Conservation (phyloP, 148 eudicot species). For the Heliamphora exappendiculata region DNA sequence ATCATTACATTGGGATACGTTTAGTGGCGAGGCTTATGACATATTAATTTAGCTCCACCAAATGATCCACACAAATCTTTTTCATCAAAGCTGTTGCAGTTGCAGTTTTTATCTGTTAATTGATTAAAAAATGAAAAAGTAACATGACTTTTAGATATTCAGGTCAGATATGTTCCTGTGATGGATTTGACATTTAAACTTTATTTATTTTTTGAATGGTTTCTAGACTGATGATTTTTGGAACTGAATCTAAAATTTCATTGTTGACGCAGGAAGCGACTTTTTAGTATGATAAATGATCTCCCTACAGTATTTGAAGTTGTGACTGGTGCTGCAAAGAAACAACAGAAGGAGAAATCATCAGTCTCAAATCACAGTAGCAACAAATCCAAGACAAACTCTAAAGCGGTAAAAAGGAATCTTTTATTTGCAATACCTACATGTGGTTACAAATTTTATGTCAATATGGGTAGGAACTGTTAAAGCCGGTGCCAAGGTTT, state of each 20-base stretch:
- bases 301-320: conserved; percentile 80
- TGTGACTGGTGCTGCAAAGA: conserved; percentile 72
- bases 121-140: neutral
- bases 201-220: neutral
- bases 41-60: neutral
- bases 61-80: neutral
- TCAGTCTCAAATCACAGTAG: conserved; percentile 56
- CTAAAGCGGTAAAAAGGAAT: conserved; percentile 45
- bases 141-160: neutral
- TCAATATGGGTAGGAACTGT: neutral
- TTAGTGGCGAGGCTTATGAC: neutral
- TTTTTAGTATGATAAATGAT: conserved; percentile 80
- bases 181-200: neutral
- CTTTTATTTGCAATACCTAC: neutral
- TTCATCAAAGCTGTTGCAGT: neutral
- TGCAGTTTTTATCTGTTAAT: neutral
- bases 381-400: conserved; percentile 66
- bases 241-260: conserved; percentile 4
- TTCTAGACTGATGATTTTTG: neutral
- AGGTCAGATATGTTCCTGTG: neutral
- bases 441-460: neutral
- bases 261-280: conserved; percentile 61
- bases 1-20: neutral
- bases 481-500: neutral
- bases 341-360: conserved; percentile 64